These are phyloP conservation scores for Saksenaea vasiformis DNA, from an alignment of 371 early-diverging fungal genomes.

Conservation along the genomic window DNA sequence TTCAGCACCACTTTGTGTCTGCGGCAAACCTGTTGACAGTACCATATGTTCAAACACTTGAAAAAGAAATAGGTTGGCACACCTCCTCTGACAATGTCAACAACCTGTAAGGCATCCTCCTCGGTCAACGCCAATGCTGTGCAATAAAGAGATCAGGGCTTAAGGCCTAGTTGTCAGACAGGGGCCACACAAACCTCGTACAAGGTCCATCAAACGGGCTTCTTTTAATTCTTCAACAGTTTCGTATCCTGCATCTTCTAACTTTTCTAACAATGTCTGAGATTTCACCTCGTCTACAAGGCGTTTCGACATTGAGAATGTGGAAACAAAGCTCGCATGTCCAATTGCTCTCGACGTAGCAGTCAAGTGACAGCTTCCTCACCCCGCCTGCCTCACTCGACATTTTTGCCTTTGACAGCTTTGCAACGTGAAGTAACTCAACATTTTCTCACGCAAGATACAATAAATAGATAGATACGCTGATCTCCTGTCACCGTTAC, in stretches of 20 bases:
- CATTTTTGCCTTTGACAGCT: too few relatives aligned
- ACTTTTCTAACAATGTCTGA: slow-evolving; percentile 17
- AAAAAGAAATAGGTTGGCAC: not conserved
- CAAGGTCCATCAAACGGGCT: slow-evolving; percentile 17
- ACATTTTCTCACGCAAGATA: too few relatives aligned
- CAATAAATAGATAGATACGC: too few relatives aligned
- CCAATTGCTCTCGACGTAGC: too few relatives aligned
- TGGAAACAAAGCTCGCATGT: not conserved
- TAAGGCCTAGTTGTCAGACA: not conserved
- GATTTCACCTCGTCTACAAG: not conserved
- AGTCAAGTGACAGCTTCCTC: too few relatives aligned
- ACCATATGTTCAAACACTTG: not conserved
- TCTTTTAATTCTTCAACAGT: slow-evolving; percentile 23
- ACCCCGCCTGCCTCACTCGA: too few relatives aligned
- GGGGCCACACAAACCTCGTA: slow-evolving; percentile 20
- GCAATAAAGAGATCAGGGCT: not conserved
- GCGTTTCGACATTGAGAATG: slow-evolving; percentile 7
- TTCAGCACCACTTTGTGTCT: not conserved
- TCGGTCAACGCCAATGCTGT: slow-evolving; percentile 10
- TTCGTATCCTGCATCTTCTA: slow-evolving; percentile 30
- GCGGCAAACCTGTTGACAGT: not conserved
- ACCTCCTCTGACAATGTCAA: slow-evolving; percentile 17
- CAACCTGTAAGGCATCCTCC: slow-evolving; percentile 2
- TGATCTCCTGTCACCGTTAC: too few relatives aligned
- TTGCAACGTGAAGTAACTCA: too few relatives aligned